Percentiles rank a stretch among this genome's conserved stretches.
These are phyloP conservation scores for Mimosa pudica DNA, from an alignment of 306 rosid genomes.

Conservation along the genomic window DNA sequence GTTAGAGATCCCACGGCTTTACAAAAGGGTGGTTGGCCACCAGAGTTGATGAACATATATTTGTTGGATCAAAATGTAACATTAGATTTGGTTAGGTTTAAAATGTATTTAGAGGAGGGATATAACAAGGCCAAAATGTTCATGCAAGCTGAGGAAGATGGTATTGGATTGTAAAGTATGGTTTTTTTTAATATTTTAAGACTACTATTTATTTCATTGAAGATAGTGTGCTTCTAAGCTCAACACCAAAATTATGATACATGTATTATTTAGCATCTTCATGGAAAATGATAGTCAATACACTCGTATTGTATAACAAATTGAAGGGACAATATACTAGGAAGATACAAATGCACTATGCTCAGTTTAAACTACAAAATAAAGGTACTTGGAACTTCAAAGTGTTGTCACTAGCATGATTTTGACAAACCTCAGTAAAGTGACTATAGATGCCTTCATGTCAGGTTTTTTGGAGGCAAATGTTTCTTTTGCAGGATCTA, in stretches of 20 bases:
- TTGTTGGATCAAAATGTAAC: constrained; percentile 47
- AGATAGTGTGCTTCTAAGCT: background rate
- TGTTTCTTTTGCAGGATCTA: too few species aligned
- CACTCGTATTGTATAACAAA: too few species aligned
- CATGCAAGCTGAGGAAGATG: background rate
- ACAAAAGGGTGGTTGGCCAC: constrained; percentile 32
- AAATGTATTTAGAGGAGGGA: constrained; percentile 32
- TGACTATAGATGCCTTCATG: too few species aligned
- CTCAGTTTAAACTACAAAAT: too few species aligned
- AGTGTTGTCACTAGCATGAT: too few species aligned
- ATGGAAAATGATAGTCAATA: too few species aligned
- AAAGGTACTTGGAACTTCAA: too few species aligned
- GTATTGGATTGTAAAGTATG: background rate
- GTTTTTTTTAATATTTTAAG: background rate
- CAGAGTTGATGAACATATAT: constrained; percentile 37
- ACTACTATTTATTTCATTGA: background rate
- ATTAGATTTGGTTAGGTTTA: constrained; percentile 44
- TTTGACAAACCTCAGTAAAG: too few species aligned
- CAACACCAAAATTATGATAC: background rate
- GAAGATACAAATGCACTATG: too few species aligned
- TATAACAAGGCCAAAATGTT: constrained; percentile 36
- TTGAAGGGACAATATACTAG: too few species aligned
- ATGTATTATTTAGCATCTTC: background rate
- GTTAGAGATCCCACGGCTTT: constrained; percentile 31
- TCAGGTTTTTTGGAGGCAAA: too few species aligned